Evolutionary conservation across 305 asterid genomes (phyloP).

Genomic region (Solanum hybrid): DNA sequence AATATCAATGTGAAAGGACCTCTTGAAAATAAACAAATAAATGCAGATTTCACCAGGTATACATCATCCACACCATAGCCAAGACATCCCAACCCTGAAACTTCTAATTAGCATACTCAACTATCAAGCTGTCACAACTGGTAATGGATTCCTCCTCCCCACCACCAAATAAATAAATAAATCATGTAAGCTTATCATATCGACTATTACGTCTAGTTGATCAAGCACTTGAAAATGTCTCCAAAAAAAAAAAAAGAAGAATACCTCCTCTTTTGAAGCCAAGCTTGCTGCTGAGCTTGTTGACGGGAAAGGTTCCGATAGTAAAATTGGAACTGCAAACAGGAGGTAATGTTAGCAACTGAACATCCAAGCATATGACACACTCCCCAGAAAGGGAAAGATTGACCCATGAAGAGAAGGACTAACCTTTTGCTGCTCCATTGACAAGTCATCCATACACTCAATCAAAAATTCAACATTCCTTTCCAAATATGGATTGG

Average conservation of each 20-base stretch:
- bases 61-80: neutral
- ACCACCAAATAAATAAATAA: neutral
- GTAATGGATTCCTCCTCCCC: neutral
- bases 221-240: neutral
- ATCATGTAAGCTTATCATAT: neutral
- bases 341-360: neutral
- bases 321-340: constrained; percentile 72
- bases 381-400: neutral
- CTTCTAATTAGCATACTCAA: neutral
- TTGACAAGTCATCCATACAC: constrained; percentile 91
- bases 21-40: neutral
- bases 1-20: neutral
- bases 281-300: constrained; percentile 90
- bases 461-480: constrained; percentile 80
- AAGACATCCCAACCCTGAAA: neutral
- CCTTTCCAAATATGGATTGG: constrained; percentile 71
- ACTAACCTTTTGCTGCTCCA: constrained; percentile 90
- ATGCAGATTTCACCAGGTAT: neutral
- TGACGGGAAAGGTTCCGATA: constrained; percentile 88
- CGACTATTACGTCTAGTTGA: neutral
- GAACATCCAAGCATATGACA: neutral
- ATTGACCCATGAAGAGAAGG: neutral
- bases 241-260: neutral
- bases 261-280: constrained; percentile 96
- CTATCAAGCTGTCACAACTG: neutral